Evolutionary conservation across 2,329 filamentous ascomycete species (phyloP).

Genomic region (Fusarium pseudograminearum): DNA sequence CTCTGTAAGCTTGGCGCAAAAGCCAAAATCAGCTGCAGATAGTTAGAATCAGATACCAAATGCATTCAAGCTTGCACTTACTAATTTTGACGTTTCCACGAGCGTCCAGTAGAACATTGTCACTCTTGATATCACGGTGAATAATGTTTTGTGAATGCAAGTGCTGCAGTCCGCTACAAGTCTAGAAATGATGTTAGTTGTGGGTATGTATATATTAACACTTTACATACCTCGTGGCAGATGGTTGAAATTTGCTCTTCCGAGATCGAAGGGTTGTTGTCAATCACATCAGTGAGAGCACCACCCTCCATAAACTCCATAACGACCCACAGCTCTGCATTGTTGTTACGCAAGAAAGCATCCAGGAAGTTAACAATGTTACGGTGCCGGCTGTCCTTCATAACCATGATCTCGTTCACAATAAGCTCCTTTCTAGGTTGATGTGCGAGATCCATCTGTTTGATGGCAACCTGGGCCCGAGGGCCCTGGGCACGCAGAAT

Average conservation of each 20-base stretch:
- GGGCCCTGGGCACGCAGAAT: slow-evolving; percentile 83
- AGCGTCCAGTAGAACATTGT: slow-evolving; percentile 95
- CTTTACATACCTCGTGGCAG: slow-evolving; percentile 82
- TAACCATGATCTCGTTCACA: slow-evolving; percentile 99
- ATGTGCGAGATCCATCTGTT: slow-evolving; percentile 98
- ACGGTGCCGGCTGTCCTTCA: slow-evolving; percentile 98
- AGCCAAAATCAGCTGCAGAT: slow-evolving; percentile 91
- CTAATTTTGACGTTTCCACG: slow-evolving; percentile 98
- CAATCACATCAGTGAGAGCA: slow-evolving; percentile 96
- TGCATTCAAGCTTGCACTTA: slow-evolving; percentile 61
- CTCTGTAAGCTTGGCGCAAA: slow-evolving; percentile 98
- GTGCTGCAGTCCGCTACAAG: slow-evolving; percentile 93
- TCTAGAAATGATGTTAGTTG: slow-evolving; percentile 66
- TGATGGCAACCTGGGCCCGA: slow-evolving; percentile 94
- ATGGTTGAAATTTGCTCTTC: slow-evolving; percentile 99
- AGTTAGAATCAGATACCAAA: slow-evolving; percentile 29
- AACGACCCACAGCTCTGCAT: slow-evolving; percentile 97
- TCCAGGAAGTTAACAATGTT: slow-evolving; percentile 99
- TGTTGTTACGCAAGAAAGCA: slow-evolving; percentile 94
- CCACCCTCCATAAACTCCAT: slow-evolving; percentile 99
- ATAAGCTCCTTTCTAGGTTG: slow-evolving; percentile 98
- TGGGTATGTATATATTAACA: neutral
- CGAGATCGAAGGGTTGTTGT: slow-evolving; percentile 93
- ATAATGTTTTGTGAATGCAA: slow-evolving; percentile 97
- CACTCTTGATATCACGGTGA: slow-evolving; percentile 98